Percentiles rank a stretch among this genome's conserved stretches.
phyloP scores from a whole-genome alignment of 768 basidiomycete species.

The Leccinum incarnatum region DNA sequence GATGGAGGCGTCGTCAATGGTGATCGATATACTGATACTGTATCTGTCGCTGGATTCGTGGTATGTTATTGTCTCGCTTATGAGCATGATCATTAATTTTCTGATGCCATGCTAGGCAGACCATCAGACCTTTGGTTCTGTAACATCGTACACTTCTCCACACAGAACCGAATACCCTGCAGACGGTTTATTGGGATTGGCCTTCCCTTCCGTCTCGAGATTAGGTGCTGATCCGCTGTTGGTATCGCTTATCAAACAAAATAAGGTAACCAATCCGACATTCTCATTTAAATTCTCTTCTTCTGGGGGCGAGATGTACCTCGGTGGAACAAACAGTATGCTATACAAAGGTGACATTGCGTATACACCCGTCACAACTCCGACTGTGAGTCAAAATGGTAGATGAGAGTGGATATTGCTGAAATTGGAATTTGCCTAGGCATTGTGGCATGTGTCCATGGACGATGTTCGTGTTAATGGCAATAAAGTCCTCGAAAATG shows the following conservation, averaged over 20 bases:
- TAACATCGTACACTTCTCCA: neutral
- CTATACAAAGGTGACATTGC: neutral
- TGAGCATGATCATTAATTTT: neutral
- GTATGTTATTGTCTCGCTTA: neutral
- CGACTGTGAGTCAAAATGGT: neutral
- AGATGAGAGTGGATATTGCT: neutral
- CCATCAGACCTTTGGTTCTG: neutral
- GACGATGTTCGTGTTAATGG: neutral
- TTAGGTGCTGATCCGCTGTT: neutral
- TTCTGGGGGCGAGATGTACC: neutral
- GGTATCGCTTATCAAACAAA: neutral
- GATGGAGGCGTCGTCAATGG: neutral
- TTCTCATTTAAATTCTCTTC: neutral
- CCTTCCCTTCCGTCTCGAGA: neutral
- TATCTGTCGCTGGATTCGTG: neutral
- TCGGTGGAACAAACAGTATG: neutral
- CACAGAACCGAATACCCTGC: neutral
- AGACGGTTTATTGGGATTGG: neutral
- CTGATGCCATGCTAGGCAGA: neutral
- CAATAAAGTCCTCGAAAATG: neutral
- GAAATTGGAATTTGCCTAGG: neutral
- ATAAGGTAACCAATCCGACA: neutral
- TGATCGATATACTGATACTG: neutral
- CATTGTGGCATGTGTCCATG: neutral
- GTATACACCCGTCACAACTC: neutral